These are phyloP conservation scores for Picea sitchensis DNA, from an alignment of 75 land plant species.

Conservation along the genomic window DNA sequence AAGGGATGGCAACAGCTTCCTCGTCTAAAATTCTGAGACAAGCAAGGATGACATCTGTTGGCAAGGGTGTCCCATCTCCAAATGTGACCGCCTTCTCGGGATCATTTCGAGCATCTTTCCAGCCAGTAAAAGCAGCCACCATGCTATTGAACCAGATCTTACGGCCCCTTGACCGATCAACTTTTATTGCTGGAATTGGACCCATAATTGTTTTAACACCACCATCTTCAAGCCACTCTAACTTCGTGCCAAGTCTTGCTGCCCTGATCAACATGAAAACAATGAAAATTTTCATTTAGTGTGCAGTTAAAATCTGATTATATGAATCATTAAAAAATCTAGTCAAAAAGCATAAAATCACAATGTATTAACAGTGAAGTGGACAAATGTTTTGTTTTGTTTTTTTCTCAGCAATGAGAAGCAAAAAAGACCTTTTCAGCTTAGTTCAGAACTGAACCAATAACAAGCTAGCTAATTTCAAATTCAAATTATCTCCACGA, in stretches of 20 bases:
- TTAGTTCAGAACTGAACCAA: not conserved
- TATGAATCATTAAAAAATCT: not conserved
- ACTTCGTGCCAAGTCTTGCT: constrained; percentile 67
- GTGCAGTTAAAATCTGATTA: no score
- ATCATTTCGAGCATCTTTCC: constrained; percentile 92
- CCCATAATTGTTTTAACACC: constrained; percentile 87
- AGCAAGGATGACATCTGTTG: constrained; percentile 67
- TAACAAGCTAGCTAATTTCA: not conserved
- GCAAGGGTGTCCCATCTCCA: constrained; percentile 86
- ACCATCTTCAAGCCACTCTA: constrained; percentile 80
- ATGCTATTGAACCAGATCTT: constrained; percentile 99
- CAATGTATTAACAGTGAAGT: no score
- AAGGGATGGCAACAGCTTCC: constrained; percentile 77
- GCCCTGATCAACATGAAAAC: constrained; percentile 51
- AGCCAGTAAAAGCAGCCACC: constrained; percentile 97
- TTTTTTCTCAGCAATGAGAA: not conserved
- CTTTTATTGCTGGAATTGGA: constrained; percentile 88
- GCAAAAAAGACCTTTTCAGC: not conserved
- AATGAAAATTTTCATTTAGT: not conserved
- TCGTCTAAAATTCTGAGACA: constrained; percentile 77
- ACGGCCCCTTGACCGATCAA: constrained; percentile 59
- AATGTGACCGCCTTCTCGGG: constrained; percentile 90
- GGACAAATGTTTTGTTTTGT: no score
- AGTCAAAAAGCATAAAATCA: no score
- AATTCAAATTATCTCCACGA: not conserved